A percentile compares a stretch with the other conserved stretches of the same genome.
phyloP scores from a whole-genome alignment of 2,329 filamentous ascomycete species.

The Fusarium succisae region DNA sequence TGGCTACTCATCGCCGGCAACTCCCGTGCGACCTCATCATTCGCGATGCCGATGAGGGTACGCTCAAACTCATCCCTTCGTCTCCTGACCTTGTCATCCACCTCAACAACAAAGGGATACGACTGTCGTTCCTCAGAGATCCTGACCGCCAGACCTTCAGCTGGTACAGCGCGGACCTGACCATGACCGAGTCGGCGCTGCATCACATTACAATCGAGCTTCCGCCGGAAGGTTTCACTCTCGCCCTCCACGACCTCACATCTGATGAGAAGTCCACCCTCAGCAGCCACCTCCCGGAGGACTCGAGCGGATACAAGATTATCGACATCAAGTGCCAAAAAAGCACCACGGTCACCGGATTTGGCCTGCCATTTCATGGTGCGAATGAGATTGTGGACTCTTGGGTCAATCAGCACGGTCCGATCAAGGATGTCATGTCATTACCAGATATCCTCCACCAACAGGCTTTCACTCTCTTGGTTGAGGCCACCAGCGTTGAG shows the following conservation, averaged over 20 bases:
- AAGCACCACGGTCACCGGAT: not conserved
- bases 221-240: rapidly evolving
- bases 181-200: rapidly evolving
- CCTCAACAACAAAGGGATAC: not conserved
- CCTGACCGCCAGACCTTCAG: not conserved
- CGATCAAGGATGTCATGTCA: not conserved
- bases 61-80: not conserved
- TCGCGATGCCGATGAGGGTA: not conserved
- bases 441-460: not conserved
- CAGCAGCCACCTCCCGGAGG: not conserved
- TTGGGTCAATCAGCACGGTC: not conserved
- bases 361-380: not conserved
- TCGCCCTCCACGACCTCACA: rapidly evolving
- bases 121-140: rapidly evolving
- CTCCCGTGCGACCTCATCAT: rapidly evolving
- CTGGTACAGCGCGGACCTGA: not conserved
- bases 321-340: not conserved
- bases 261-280: not conserved
- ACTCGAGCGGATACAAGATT: rapidly evolving
- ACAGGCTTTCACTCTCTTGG: not conserved
- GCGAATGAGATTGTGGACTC: rapidly evolving
- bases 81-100: rapidly evolving
- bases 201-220: not conserved
- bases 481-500: rapidly evolving
- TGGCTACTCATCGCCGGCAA: not conserved